Conservation (phyloP, 2,329 filamentous ascomycete species). For the Stachybotrys chlorohalonatus region DNA sequence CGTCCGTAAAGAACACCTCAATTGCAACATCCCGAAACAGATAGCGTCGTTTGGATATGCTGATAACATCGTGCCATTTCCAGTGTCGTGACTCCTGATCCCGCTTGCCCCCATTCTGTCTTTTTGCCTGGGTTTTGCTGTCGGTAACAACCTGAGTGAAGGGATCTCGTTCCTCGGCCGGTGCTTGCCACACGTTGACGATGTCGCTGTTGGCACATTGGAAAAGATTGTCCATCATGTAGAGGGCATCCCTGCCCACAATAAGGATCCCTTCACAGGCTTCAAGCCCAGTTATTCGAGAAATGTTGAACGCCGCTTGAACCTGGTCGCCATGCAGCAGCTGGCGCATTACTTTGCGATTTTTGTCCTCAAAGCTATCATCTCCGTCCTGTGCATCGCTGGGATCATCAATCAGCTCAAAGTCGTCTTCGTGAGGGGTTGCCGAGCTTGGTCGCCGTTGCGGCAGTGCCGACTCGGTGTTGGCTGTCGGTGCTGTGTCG, state of each 20-base stretch:
- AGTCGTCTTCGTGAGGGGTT: constrained; percentile 66
- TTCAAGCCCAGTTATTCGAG: constrained; percentile 86
- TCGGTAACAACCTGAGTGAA: constrained; percentile 89
- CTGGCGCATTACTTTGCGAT: constrained; percentile 93
- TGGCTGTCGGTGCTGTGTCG: constrained; percentile 7
- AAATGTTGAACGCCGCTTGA: constrained; percentile 90
- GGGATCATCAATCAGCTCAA: constrained; percentile 90
- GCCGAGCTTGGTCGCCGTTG: constrained; percentile 12
- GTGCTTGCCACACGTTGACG: constrained; percentile 91
- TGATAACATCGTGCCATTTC: constrained; percentile 91
- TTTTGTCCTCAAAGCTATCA: constrained; percentile 89
- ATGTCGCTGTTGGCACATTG: constrained; percentile 93
- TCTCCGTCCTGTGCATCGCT: constrained; percentile 68
- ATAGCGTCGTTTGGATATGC: constrained; percentile 91
- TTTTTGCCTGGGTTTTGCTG: constrained; percentile 52
- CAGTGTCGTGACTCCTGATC: constrained; percentile 84
- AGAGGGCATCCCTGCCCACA: constrained; percentile 82
- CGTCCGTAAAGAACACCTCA: constrained; percentile 97
- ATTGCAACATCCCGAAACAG: constrained; percentile 91
- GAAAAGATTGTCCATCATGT: constrained; percentile 95
- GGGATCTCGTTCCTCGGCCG: constrained; percentile 82
- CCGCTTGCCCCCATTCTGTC: constrained; percentile 37
- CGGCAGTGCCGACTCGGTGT: constrained; percentile 13
- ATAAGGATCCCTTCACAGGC: constrained; percentile 91
- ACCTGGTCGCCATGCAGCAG: constrained; percentile 86